Evolutionary conservation across 2,329 filamentous ascomycete genomes (phyloP).

Genomic region (Neurospora sp.): DNA sequence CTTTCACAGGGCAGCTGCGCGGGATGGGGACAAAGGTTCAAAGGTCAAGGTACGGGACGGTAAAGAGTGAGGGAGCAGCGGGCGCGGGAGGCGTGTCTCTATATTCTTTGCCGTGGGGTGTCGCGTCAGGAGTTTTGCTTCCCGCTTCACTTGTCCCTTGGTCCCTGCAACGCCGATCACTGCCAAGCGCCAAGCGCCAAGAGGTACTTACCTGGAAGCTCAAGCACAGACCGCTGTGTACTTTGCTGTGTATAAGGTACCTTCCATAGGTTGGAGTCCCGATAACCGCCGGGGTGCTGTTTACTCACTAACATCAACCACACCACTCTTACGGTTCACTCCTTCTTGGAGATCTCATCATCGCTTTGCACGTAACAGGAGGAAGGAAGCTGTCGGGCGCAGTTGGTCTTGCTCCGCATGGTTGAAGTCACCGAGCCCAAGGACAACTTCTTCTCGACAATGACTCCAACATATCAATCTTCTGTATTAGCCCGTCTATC

Average conservation of each 20-base stretch:
- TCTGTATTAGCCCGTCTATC: neutral
- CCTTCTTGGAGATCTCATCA: neutral
- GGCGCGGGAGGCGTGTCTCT: neutral
- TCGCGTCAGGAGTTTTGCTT: neutral
- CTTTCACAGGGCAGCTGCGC: neutral
- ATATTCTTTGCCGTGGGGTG: neutral
- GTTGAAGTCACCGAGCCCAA: neutral
- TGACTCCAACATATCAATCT: neutral
- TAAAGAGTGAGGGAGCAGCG: neutral
- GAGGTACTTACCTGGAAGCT: neutral
- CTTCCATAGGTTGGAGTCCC: neutral
- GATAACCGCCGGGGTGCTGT: neutral
- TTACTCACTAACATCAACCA: neutral
- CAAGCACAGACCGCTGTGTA: neutral
- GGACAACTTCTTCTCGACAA: neutral
- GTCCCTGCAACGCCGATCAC: neutral
- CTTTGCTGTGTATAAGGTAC: neutral
- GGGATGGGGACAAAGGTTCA: neutral
- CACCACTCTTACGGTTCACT: neutral
- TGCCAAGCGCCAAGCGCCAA: neutral
- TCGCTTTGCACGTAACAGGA: neutral
- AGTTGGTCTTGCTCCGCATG: neutral
- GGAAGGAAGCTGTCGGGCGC: neutral
- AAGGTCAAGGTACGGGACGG: neutral
- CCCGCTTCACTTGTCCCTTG: neutral